Evolutionary conservation across 2,329 filamentous ascomycete genomes (phyloP).

Genomic region (Berkeleyomyces rouxiae): DNA sequence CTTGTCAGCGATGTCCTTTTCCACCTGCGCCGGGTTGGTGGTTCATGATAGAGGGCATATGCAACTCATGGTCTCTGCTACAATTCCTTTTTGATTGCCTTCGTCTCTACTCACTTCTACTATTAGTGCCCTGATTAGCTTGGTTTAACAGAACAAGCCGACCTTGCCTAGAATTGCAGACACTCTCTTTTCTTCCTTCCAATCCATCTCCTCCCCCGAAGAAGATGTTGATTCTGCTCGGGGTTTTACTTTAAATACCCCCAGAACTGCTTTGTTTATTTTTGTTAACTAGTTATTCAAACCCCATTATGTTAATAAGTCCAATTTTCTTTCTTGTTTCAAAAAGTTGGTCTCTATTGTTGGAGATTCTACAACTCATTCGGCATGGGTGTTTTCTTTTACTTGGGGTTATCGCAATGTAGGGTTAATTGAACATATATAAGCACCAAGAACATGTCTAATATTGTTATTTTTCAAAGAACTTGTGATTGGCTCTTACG

Average conservation of each 20-base stretch:
- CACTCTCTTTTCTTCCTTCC: not conserved
- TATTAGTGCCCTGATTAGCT: not conserved
- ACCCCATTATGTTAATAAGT: too few species aligned
- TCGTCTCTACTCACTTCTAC: not conserved
- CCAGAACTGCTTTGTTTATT: not conserved
- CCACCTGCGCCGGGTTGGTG: constrained; percentile 29
- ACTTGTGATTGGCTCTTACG: too few species aligned
- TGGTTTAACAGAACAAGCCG: not conserved
- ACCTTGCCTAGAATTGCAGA: not conserved
- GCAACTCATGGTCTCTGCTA: not conserved
- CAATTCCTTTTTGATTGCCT: not conserved
- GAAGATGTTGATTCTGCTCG: not conserved
- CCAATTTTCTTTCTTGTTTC: too few species aligned
- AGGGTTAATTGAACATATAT: too few species aligned
- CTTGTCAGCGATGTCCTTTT: constrained; percentile 37
- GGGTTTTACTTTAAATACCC: not conserved
- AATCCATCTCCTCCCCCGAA: not conserved
- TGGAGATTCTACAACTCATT: too few species aligned
- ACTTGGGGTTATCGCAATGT: too few species aligned
- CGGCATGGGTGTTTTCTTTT: too few species aligned
- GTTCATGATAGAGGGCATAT: not conserved
- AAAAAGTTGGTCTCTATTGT: too few species aligned
- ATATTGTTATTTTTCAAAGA: not conserved
- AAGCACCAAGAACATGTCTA: too few species aligned
- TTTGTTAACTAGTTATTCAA: not conserved